Evolutionary conservation across 2,329 filamentous ascomycete genomes (phyloP), one percentile per base, ranked within the genome.

Genomic region (Diaporthe helianthi): DNA sequence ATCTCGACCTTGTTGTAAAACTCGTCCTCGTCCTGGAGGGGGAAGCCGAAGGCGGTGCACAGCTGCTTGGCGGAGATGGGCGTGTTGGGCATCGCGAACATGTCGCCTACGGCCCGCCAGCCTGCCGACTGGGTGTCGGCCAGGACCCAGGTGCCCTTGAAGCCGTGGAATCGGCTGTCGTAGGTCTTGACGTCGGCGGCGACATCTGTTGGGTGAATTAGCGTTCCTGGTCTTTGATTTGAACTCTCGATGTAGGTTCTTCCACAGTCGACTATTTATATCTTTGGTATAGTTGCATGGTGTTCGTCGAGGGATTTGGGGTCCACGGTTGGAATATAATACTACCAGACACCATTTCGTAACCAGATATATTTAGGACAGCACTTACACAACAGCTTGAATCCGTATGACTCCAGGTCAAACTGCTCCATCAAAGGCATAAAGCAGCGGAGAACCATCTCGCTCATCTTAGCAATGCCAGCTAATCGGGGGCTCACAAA

Each of bases 361-460:
- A 31, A 17, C 19, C 9, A 36, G 31, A 8, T 1, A n/a, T n/a
- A n/a, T n/a, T n/a, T n/a, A 4, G 33, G 22, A 31, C 13, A 22
- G n/a, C 15, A 26, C 54, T 10, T 60, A 60, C 54, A 66, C 24
- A 38, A 26, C 36, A 66, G 26, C 29, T 17, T 31, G 9, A 66
- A 66, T 9, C 63, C 63, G 7, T 55, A 66, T 5, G 63, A 66
- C 29, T 66, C 51, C 26, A 66, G 13, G 13, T 46, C 51, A n/a
- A 47, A 29, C 13, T 29, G 10, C 26, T 66, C 63, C 26, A 66
- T 31, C 13, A 55, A 4, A 7, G 63, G 63, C 1, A 55, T 36
- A 4, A 66, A 51, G 15, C 51, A 66, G 19, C 26, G 26, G 19
- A 46, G 36, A 5, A 66, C 63, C 26, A 66, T 53, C 47, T n/a